phyloP scores from a whole-genome alignment of 129 eudicot species.

The Centaurea solstitialis region DNA sequence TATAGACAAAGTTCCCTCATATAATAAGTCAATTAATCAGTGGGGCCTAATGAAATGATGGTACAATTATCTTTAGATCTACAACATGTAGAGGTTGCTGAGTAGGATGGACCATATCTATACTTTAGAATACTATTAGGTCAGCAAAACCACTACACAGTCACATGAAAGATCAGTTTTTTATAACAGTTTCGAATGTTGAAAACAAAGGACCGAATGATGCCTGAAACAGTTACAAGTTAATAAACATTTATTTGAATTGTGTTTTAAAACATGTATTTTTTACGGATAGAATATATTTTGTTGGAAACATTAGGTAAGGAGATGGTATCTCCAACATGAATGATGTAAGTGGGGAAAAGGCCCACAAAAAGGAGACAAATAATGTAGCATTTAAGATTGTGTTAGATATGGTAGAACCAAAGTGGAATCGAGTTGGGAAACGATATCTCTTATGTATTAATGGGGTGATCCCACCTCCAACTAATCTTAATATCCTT shows the following conservation, averaged over 20 bases:
- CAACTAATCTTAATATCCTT: conserved; percentile 20
- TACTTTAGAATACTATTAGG: conserved; percentile 17
- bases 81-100: conserved; percentile 25
- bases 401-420: conserved; percentile 43
- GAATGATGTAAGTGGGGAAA: conserved; percentile 28
- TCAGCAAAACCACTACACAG: background rate
- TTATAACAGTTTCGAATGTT: background rate
- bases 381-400: conserved; percentile 42
- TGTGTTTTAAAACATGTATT: background rate
- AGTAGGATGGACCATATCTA: conserved; percentile 33
- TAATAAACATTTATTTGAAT: background rate
- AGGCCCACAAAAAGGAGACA: conserved; percentile 37
- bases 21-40: conserved; percentile 3
- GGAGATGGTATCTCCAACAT: conserved; percentile 23
- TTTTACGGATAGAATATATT: background rate
- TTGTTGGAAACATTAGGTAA: conserved; percentile 5
- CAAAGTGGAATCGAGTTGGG: conserved; percentile 32
- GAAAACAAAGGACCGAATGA: background rate
- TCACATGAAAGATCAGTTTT: background rate
- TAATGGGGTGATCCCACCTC: conserved; percentile 25
- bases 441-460: conserved; percentile 23
- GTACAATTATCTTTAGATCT: conserved; percentile 37
- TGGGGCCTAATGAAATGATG: conserved; percentile 26
- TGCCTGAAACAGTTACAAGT: background rate
- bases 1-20: conserved; percentile 23